Evolutionary conservation across 169 alveolate species (phyloP).

Genomic region (Amoebophrya sp.): DNA sequence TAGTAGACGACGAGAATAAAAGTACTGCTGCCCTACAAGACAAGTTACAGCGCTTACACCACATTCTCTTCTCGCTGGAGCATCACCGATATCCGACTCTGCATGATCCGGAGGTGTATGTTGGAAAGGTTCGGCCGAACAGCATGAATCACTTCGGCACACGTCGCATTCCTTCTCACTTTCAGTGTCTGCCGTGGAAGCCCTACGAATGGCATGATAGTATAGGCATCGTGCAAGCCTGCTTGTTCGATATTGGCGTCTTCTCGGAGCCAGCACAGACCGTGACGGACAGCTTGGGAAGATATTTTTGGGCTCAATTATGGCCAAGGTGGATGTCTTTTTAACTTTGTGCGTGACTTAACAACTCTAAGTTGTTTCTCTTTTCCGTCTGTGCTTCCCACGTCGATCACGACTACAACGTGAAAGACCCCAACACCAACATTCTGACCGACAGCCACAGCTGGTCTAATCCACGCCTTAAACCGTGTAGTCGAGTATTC

Average conservation of each 20-base stretch:
- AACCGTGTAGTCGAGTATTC: background rate
- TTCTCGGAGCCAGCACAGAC: background rate
- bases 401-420: too few relatives aligned
- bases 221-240: background rate
- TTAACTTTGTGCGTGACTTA: too few relatives aligned
- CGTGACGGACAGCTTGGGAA: constrained; percentile 2
- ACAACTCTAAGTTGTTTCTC: too few relatives aligned
- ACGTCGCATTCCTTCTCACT: background rate
- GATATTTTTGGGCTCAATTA: background rate
- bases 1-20: too few relatives aligned
- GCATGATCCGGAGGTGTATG: background rate
- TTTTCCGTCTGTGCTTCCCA: too few relatives aligned
- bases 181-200: background rate
- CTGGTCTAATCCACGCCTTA: too few relatives aligned
- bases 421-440: too few relatives aligned
- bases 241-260: background rate
- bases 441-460: too few relatives aligned
- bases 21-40: background rate
- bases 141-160: background rate
- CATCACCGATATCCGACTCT: background rate
- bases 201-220: background rate
- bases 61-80: background rate
- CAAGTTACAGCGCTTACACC: background rate
- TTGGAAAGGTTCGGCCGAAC: background rate
- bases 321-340: too few relatives aligned